phyloP scores from a whole-genome alignment of 106 monocot genomes.

The Apostasia ramifera region DNA sequence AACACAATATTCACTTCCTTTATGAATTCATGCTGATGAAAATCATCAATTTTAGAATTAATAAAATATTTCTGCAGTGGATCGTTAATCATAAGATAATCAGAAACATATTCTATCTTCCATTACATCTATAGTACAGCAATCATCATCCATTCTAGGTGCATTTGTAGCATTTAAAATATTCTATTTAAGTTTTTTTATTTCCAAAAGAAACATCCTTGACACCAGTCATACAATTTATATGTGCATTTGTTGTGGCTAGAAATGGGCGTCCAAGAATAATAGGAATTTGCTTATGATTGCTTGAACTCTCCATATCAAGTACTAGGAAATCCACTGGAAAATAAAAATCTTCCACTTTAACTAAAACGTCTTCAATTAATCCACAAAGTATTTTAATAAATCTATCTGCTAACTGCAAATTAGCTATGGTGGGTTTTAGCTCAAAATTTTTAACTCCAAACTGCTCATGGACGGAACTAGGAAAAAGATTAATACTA shows the following conservation, averaged over 20 bases:
- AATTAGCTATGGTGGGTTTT: not conserved
- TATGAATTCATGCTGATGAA: not conserved
- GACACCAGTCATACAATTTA: not conserved
- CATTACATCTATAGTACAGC: not conserved
- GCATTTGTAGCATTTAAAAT: not conserved
- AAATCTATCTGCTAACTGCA: not conserved
- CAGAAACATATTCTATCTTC: not conserved
- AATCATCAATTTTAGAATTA: not conserved
- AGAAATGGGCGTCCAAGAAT: not conserved
- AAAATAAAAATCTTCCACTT: not conserved
- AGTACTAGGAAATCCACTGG: not conserved
- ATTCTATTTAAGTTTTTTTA: not conserved
- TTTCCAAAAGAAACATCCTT: not conserved
- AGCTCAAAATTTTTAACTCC: not conserved
- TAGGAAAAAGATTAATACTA: not conserved
- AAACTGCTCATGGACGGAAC: not conserved
- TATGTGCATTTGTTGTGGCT: not conserved
- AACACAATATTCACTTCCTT: not conserved
- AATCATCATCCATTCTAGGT: not conserved
- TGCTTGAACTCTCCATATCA: not conserved
- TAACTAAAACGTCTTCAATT: not conserved
- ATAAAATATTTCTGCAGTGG: not conserved
- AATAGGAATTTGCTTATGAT: not conserved
- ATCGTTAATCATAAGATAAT: not conserved
- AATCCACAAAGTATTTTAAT: not conserved